Conservation (phyloP, 306 rosid species). For the Castanea sativa region DNA sequence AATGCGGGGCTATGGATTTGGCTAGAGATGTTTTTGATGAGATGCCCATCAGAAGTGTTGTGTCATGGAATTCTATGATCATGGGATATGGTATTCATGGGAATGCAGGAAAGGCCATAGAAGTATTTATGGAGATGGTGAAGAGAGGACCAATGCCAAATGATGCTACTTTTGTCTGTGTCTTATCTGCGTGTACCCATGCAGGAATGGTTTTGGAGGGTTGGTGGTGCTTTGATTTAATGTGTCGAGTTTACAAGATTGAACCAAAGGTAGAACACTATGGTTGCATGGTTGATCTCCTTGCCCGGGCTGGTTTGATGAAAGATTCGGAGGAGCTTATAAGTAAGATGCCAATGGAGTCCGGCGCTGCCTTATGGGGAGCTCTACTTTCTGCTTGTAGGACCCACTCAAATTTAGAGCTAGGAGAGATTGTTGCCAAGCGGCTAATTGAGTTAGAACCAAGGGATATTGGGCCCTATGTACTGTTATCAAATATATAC, state of each 20-base stretch:
- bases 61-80: slow-evolving; percentile 72
- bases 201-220: slow-evolving; percentile 70
- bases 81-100: slow-evolving; percentile 67
- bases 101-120: slow-evolving; percentile 45
- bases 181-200: slow-evolving; percentile 64
- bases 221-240: slow-evolving; percentile 62
- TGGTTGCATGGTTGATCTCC: slow-evolving; percentile 75
- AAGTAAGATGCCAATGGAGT: slow-evolving; percentile 40
- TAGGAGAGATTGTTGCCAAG: slow-evolving; percentile 58
- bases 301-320: slow-evolving; percentile 61
- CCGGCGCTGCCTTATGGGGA: slow-evolving; percentile 66
- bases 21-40: slow-evolving; percentile 53
- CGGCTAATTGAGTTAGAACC: slow-evolving; percentile 63
- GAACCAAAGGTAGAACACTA: slow-evolving; percentile 70
- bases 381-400: slow-evolving; percentile 69
- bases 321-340: slow-evolving; percentile 51
- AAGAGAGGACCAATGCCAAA: slow-evolving; percentile 44
- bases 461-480: slow-evolving; percentile 53
- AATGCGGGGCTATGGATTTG: slow-evolving; percentile 60
- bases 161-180: slow-evolving; percentile 53
- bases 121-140: slow-evolving; percentile 56
- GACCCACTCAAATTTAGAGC: slow-evolving; percentile 44
- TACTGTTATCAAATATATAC: slow-evolving; percentile 56
- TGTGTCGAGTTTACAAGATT: slow-evolving; percentile 55
- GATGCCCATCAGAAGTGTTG: slow-evolving; percentile 54